A percentile compares a stretch with the other conserved stretches of the same genome.
phyloP scores from a whole-genome alignment of 257 asterid species.

The Solanum megistacrolobum region DNA sequence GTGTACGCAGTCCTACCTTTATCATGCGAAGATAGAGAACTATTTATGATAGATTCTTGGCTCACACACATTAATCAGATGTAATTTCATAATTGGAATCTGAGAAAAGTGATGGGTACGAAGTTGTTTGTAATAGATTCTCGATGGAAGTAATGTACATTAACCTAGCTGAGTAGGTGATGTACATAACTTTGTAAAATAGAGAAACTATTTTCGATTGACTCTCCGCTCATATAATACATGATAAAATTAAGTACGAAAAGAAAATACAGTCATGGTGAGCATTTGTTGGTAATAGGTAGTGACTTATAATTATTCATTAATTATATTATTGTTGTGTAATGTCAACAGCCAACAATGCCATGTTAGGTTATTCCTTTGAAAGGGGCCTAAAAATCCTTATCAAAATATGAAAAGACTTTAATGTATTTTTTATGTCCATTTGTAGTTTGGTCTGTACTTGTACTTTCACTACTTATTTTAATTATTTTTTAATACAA shows the following conservation, averaged over 20 bases:
- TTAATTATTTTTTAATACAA: background rate
- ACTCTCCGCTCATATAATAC: background rate
- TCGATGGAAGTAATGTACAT: no score
- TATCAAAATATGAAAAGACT: background rate
- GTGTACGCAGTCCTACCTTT: background rate
- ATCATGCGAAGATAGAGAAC: background rate
- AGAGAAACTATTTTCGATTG: accelerated
- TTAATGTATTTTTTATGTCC: background rate
- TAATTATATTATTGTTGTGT: background rate
- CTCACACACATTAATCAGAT: no score
- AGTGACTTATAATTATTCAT: background rate
- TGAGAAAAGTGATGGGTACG: background rate
- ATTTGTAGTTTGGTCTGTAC: background rate
- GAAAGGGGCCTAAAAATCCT: background rate
- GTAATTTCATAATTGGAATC: background rate
- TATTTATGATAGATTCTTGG: no score
- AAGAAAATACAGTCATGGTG: background rate
- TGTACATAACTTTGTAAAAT: no score
- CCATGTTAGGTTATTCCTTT: conserved; percentile 10
- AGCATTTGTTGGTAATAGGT: background rate
- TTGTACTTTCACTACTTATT: background rate
- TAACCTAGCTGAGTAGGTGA: background rate
- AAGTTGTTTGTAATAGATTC: no score
- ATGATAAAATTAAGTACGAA: background rate
- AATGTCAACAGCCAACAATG: conserved; percentile 5